Evolutionary conservation across 306 rosid species (phyloP).

Genomic region (Malus asiatica): DNA sequence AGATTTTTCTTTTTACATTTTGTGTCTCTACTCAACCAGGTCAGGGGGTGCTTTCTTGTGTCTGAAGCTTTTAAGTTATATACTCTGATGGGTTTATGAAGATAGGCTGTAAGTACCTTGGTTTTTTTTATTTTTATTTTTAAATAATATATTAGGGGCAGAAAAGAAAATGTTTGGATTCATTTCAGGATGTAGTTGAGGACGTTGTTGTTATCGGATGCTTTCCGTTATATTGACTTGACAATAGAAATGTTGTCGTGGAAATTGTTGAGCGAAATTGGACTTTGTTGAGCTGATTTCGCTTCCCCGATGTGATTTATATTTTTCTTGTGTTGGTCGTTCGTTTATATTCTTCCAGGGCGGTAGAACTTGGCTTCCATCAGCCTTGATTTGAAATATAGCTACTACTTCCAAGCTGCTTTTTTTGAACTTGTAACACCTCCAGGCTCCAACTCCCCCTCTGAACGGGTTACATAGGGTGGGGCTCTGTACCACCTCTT

Average conservation of each 20-base stretch:
- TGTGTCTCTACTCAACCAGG: constrained; percentile 21
- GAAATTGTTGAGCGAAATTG: too few relatives aligned
- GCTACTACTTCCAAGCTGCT: too few relatives aligned
- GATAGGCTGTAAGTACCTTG: constrained; percentile 16
- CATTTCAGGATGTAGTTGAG: neutral
- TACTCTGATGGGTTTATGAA: constrained; percentile 21
- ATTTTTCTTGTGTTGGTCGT: too few relatives aligned
- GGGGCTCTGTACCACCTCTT: too few relatives aligned
- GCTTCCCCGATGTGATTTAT: neutral
- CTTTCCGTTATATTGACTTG: neutral
- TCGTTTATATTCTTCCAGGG: too few relatives aligned
- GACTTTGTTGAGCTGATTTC: neutral
- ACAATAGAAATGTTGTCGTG: neutral
- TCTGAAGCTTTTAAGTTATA: constrained; percentile 26
- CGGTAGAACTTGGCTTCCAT: too few relatives aligned
- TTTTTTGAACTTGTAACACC: too few relatives aligned
- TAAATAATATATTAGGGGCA: neutral
- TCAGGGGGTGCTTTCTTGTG: constrained; percentile 28
- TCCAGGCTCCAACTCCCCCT: too few relatives aligned
- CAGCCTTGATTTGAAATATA: too few relatives aligned
- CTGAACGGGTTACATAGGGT: too few relatives aligned
- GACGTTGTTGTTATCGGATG: neutral
- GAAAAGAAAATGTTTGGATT: neutral
- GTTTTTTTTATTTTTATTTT: too few relatives aligned
- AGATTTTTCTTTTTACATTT: constrained; percentile 5